Conservation (phyloP, 2,329 filamentous ascomycete species). For the Scorias spongiosa region DNA sequence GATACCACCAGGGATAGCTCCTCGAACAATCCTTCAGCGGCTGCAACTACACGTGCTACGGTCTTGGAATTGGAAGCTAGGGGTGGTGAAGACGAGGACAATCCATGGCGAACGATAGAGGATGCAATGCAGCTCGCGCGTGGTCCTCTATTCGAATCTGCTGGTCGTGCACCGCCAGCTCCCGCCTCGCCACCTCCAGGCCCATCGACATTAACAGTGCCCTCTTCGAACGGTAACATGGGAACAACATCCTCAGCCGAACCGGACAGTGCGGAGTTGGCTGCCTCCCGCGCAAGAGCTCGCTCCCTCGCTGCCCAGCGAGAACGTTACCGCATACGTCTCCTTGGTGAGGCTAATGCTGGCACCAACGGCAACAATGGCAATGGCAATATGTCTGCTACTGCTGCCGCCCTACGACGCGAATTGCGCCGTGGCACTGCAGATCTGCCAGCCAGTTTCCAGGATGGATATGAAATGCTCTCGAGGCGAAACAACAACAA, state of each 20-base stretch:
- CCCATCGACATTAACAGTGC: conserved; percentile 1
- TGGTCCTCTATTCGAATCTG: conserved; percentile 19
- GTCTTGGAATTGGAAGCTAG: conserved; percentile 1
- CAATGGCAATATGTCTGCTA: neutral
- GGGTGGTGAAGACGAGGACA: conserved; percentile 15
- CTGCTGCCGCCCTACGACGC: neutral
- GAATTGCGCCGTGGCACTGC: conserved; percentile 3
- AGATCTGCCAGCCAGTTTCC: conserved; percentile 1
- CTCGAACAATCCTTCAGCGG: neutral
- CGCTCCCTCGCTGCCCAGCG: conserved; percentile 9
- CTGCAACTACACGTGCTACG: conserved; percentile 15
- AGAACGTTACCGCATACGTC: conserved; percentile 8
- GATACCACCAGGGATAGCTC: neutral
- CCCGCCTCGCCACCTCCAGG: neutral
- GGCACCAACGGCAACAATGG: no score
- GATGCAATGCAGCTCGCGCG: conserved; percentile 27
- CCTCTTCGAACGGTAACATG: conserved; percentile 1
- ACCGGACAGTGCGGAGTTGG: conserved; percentile 5
- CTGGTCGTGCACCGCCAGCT: conserved; percentile 9
- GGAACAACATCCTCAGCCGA: conserved; percentile 1
- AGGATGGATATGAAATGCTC: conserved; percentile 13
- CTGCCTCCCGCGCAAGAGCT: conserved; percentile 6
- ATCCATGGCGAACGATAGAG: conserved; percentile 34
- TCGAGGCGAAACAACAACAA: conserved; percentile 5
- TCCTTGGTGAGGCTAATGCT: conserved; percentile 4